These are phyloP conservation scores for Umbelopsis vinacea DNA, from an alignment of 192 early-diverging fungal genomes.

Conservation along the genomic window DNA sequence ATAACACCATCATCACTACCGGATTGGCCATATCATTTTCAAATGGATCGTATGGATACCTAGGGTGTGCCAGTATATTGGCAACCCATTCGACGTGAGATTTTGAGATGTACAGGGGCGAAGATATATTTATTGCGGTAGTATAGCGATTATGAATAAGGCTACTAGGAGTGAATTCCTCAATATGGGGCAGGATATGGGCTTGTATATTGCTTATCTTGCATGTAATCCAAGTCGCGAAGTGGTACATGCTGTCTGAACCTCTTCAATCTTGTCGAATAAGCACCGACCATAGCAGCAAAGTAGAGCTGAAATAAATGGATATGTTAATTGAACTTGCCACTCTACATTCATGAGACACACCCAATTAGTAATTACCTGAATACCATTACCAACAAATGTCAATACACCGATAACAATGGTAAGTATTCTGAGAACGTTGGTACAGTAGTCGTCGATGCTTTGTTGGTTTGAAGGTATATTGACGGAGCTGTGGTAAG, in stretches of 20 bases:
- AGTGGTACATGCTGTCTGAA: constrained; percentile 24
- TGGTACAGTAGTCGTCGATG: constrained; percentile 20
- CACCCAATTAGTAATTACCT: constrained; percentile 25
- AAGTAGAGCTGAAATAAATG: constrained; percentile 23
- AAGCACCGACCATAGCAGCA: constrained; percentile 32
- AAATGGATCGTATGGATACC: no score
- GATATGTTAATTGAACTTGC: no score
- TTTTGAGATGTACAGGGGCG: no score
- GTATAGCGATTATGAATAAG: not conserved
- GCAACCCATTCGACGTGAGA: no score
- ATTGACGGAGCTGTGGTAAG: not conserved
- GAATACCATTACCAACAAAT: constrained; percentile 30
- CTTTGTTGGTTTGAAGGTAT: constrained; percentile 9
- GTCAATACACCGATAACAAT: constrained; percentile 31
- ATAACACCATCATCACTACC: not conserved
- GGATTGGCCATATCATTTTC: no score
- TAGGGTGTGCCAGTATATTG: no score
- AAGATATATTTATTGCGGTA: no score
- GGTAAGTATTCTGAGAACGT: constrained; percentile 9
- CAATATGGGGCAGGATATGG: not conserved
- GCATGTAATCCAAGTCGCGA: constrained; percentile 5
- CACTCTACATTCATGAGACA: no score
- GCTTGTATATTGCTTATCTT: not conserved
- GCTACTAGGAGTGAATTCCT: not conserved
- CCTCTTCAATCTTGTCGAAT: constrained; percentile 27